Evolutionary conservation across 768 basidiomycete species (phyloP).

Genomic region (Amanita muscaria): DNA sequence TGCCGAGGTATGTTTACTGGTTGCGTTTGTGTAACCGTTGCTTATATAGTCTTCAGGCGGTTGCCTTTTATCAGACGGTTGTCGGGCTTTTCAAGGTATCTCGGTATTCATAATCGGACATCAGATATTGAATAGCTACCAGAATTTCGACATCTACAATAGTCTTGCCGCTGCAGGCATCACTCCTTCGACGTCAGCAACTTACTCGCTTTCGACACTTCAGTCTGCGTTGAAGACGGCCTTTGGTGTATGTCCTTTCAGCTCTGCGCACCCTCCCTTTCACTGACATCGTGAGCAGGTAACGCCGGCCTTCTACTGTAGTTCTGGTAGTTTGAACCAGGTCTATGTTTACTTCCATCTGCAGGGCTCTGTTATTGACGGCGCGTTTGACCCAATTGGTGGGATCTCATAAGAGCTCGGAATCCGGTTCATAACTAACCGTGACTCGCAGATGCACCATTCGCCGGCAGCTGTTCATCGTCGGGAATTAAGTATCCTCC

Average conservation of each 20-base stretch:
- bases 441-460: neutral
- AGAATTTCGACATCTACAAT: conserved; percentile 1
- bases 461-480: conserved; percentile 4
- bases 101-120: neutral
- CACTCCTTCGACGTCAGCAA: neutral
- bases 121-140: neutral
- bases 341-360: conserved; percentile 4
- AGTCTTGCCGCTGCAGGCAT: conserved; percentile 2
- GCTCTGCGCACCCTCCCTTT: too few relatives aligned
- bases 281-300: neutral
- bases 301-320: conserved; percentile 1
- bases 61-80: conserved; percentile 7
- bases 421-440: neutral
- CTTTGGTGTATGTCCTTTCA: neutral
- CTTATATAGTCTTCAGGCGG: neutral
- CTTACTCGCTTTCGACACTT: neutral
- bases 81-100: conserved; percentile 3
- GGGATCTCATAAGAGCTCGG: neutral
- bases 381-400: conserved; percentile 2
- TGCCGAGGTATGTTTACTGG: neutral
- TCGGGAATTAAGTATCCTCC: conserved; percentile 1
- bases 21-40: neutral
- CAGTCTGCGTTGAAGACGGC: neutral
- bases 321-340: conserved; percentile 2
- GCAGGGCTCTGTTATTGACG: conserved; percentile 6